Percentiles rank a stretch among this genome's conserved stretches.
These are phyloP conservation scores for Camelina neglecta DNA, from an alignment of 345 rosid genomes.

Conservation along the genomic window DNA sequence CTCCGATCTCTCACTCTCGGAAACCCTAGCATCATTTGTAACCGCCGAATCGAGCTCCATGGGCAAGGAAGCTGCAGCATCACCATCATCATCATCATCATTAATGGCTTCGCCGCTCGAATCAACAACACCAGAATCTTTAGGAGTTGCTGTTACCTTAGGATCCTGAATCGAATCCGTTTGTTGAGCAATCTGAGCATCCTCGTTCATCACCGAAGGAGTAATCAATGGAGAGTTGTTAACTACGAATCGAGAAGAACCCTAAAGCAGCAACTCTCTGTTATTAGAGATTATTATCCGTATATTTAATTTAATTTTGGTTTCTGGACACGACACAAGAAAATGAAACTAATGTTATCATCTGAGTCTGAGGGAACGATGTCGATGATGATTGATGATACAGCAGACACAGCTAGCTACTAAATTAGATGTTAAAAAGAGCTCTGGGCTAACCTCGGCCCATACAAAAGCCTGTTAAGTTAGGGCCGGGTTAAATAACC, in stretches of 20 bases:
- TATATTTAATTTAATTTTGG: background rate
- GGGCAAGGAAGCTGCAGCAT: constrained; percentile 26
- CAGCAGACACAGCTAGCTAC: no score
- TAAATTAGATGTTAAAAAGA: no score
- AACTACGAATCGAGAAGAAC: constrained; percentile 18
- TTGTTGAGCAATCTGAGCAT: constrained; percentile 28
- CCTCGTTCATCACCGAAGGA: constrained; percentile 26
- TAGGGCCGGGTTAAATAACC: no score
- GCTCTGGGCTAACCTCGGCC: background rate
- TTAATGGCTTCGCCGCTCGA: constrained; percentile 4
- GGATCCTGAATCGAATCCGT: constrained; percentile 28
- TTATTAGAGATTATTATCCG: background rate
- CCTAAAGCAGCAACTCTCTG: background rate
- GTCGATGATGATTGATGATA: no score
- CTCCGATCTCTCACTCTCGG: constrained; percentile 33
- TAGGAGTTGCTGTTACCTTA: constrained; percentile 10
- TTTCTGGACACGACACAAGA: background rate
- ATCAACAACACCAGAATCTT: constrained; percentile 21
- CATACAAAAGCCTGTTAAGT: background rate
- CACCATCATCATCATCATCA: background rate
- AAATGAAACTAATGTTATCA: constrained; percentile 1
- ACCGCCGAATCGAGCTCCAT: constrained; percentile 36
- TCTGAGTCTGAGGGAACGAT: no score
- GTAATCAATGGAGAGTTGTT: background rate
- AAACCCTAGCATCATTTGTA: constrained; percentile 35